Percentiles rank a stretch among this genome's conserved stretches.
Evolutionary conservation across 768 basidiomycete species (phyloP).

Genomic region (Harrya chromipes): DNA sequence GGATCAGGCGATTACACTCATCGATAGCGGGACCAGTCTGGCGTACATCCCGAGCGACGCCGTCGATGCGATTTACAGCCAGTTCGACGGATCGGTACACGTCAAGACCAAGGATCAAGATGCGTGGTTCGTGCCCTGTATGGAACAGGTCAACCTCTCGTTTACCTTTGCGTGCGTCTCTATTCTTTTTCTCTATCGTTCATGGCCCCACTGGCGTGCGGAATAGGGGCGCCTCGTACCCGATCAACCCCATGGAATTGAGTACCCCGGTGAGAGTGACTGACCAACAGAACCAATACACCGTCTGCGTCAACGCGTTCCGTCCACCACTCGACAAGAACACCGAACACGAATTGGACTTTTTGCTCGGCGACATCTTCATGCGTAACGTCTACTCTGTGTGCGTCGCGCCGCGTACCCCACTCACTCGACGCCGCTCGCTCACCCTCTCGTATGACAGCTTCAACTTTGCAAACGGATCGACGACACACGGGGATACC

Average conservation of each 20-base stretch:
- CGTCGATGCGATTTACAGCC: slow-evolving; percentile 38
- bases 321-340: slow-evolving; percentile 25
- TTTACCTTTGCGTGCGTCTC: slow-evolving; percentile 19
- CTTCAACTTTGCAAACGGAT: slow-evolving; percentile 41
- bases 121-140: slow-evolving; percentile 38
- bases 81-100: slow-evolving; percentile 36
- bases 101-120: slow-evolving; percentile 26
- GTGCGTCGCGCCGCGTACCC: slow-evolving; percentile 21
- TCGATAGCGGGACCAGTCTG: slow-evolving; percentile 44
- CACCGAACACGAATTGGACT: slow-evolving; percentile 32
- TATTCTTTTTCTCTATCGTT: neutral
- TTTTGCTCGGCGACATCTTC: slow-evolving; percentile 43
- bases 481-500: slow-evolving; percentile 1
- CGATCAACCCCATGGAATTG: slow-evolving; percentile 46
- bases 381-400: slow-evolving; percentile 46
- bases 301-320: slow-evolving; percentile 39
- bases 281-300: slow-evolving; percentile 31
- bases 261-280: slow-evolving; percentile 29
- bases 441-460: slow-evolving; percentile 15
- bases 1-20: slow-evolving; percentile 34
- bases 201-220: neutral
- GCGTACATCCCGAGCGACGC: slow-evolving; percentile 35
- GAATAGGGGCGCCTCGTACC: slow-evolving; percentile 23
- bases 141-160: slow-evolving; percentile 29
- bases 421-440: neutral